Evolutionary conservation across 805 yeast species (phyloP), one percentile per base, ranked within the genome.

Genomic region (Lachancea dasiensis): DNA sequence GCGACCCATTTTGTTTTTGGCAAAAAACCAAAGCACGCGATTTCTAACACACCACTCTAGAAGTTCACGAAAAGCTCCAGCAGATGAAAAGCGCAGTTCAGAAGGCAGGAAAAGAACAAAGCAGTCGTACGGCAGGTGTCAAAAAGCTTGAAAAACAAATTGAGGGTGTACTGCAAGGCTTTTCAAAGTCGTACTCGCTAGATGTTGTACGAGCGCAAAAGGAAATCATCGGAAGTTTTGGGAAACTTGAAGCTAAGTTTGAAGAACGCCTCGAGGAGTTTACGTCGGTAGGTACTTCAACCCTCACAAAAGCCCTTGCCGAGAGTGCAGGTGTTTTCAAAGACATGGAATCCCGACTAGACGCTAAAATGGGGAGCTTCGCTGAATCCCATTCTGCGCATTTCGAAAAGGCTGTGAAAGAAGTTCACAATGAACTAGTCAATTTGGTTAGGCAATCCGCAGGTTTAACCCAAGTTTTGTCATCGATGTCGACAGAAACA

Each of bases 401-500:
- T 6, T 22, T 19, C 28, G 21, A 8, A 6, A 23, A 22, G n/a
- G 21, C 15, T 9, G 31, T 26, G 17, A 5, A 14, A 20, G 23
- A 10, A n/a, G 32, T 20, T 17, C 24, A 22, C 29, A n/a, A 23
- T 21, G 17, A 31, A 19, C 9, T 32, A 13, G 29, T 39, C 16
- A 28, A n/a, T 16, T 7, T 24, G 7, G 5, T 10, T 15, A 32
- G 29, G 13, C 34, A 28, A 18, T 17, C 21, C 36, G 51, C 52
- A 22, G 46, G 45, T 21, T 27, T 49, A 1, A 51, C 47, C 18
- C 39, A 45, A 10, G 47, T 50, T 8, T 27, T 53, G 31, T 27
- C 30, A 3, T 43, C 50, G 8, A 35, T 51, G 34, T 53, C 56
- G 2, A 41, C 36, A 15, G 53, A 53, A 20, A 42, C 52, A 24